phyloP scores from a whole-genome alignment of 805 yeast genomes.

The Sugiyamaella smithiae region DNA sequence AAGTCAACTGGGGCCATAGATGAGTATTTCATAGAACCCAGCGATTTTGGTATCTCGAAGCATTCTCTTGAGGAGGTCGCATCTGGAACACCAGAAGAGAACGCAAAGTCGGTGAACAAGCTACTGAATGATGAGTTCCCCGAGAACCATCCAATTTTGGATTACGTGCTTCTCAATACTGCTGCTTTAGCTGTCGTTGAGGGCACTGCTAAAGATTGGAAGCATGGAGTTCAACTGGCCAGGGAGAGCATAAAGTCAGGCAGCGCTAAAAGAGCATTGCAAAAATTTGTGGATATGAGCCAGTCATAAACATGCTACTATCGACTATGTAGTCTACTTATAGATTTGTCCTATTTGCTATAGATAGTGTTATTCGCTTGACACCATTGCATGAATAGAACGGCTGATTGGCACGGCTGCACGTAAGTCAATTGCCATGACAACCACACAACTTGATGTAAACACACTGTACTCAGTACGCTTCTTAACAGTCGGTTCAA shows the following conservation, averaged over 20 bases:
- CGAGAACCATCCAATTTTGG: constrained; percentile 59
- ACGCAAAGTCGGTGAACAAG: constrained; percentile 60
- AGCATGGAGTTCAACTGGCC: constrained; percentile 73
- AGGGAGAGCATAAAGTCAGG: constrained; percentile 66
- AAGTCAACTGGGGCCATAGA: constrained; percentile 35
- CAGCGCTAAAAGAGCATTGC: constrained; percentile 57
- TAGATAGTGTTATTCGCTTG: neutral
- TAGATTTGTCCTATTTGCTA: no score
- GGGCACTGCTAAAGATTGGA: constrained; percentile 68
- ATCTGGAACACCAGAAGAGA: constrained; percentile 84
- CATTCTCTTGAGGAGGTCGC: constrained; percentile 66
- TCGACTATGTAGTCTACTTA: no score
- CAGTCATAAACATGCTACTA: neutral
- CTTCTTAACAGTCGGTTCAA: no score
- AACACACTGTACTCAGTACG: no score
- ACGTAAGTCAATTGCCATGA: no score
- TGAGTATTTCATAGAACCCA: constrained; percentile 45
- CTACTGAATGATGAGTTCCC: constrained; percentile 45
- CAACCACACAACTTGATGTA: no score
- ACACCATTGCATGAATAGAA: neutral
- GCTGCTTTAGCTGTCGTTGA: constrained; percentile 82
- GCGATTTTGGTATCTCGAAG: constrained; percentile 76
- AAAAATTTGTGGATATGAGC: constrained; percentile 42
- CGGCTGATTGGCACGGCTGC: no score
- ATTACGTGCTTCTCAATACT: constrained; percentile 86